Percentiles rank a stretch among this genome's conserved stretches.
These are phyloP conservation scores for Lyophyllum semitale DNA, from an alignment of 768 basidiomycete genomes.

Conservation along the genomic window DNA sequence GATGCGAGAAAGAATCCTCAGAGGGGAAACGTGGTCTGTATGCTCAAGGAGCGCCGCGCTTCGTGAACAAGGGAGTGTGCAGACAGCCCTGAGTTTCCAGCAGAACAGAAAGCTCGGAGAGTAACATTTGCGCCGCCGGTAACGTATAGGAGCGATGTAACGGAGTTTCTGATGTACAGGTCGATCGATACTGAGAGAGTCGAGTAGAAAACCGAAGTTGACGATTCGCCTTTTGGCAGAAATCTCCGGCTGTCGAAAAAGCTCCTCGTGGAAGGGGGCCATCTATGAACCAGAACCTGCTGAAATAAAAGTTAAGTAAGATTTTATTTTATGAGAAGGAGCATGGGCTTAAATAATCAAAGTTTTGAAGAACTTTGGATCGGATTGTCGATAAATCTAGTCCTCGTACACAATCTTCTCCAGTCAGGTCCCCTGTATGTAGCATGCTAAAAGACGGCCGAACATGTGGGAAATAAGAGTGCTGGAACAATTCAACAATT, in stretches of 20 bases:
- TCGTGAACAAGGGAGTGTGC: neutral
- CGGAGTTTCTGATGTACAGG: neutral
- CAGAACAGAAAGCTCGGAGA: conserved; percentile 1
- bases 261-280: neutral
- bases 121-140: conserved; percentile 8
- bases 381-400: conserved; percentile 8
- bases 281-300: neutral
- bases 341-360: neutral
- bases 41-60: neutral
- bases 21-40: neutral
- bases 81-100: conserved; percentile 2
- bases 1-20: neutral
- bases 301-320: neutral
- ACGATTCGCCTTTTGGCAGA: neutral
- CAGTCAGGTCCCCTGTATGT: no score
- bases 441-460: conserved; percentile 10
- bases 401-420: conserved; percentile 2
- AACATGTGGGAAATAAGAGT: conserved; percentile 3
- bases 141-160: conserved; percentile 3
- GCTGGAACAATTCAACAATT: no score
- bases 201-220: neutral
- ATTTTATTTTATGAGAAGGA: neutral
- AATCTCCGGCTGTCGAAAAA: neutral
- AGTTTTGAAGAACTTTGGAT: conserved; percentile 11
- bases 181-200: neutral